These are phyloP conservation scores for Phytophthora sp. DNA, from an alignment of 352 stramenopile species.

Conservation along the genomic window DNA sequence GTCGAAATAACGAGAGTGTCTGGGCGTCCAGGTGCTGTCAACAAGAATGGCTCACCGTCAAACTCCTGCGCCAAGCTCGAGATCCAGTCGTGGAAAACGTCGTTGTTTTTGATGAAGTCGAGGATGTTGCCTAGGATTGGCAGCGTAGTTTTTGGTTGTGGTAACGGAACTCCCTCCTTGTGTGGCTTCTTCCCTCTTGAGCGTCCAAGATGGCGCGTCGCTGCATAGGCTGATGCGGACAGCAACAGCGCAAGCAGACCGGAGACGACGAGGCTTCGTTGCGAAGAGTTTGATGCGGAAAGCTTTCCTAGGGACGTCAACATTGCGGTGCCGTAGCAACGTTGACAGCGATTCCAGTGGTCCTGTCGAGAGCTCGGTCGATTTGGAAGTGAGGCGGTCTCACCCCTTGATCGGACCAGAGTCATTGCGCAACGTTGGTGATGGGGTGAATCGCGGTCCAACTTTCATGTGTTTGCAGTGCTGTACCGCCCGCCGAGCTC, in stretches of 20 bases:
- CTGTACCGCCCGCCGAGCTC: too few species aligned
- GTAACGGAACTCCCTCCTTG: background rate
- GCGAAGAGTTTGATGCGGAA: too few species aligned
- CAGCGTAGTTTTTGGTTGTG: conserved; percentile 27
- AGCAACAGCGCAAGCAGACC: background rate
- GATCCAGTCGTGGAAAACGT: conserved; percentile 34
- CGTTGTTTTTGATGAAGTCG: conserved; percentile 26
- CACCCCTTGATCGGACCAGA: too few species aligned
- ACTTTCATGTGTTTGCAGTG: too few species aligned
- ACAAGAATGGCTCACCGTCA: conserved; percentile 9
- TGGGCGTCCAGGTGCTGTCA: conserved; percentile 23
- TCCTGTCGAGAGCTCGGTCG: too few species aligned
- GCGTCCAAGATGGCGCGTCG: background rate
- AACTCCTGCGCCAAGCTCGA: conserved; percentile 10
- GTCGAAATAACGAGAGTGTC: conserved; percentile 28
- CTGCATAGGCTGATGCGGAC: background rate
- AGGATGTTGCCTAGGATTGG: conserved; percentile 33
- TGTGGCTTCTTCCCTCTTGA: background rate
- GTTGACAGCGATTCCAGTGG: too few species aligned
- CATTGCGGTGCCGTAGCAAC: too few species aligned
- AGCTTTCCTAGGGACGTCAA: too few species aligned
- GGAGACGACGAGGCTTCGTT: background rate
- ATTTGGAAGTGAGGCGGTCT: too few species aligned
- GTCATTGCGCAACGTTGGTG: too few species aligned
- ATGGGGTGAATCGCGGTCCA: too few species aligned